Evolutionary conservation across 768 basidiomycete genomes (phyloP), one percentile per base, ranked within the genome.

Genomic region (Serendipita vermifera): DNA sequence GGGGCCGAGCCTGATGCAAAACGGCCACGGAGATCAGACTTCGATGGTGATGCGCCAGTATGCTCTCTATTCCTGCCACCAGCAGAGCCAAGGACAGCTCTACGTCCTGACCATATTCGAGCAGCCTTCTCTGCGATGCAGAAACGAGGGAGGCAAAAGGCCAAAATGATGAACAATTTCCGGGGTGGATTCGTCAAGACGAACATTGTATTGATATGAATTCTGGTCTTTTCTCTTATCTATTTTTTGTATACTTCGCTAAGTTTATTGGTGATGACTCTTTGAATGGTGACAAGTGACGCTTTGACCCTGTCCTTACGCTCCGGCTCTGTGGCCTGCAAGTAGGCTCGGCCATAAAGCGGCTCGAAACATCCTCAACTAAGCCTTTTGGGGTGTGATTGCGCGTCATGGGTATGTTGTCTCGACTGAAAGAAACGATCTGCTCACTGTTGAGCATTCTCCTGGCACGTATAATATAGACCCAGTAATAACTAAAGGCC

Each of bases 71-170:
- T 93, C 68, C 70, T 91, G 31, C 81, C 83, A 2, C 88, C 91
- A 1, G 80, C 85, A 0, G 87, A 90, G 64, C 83, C 87, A 1
- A 72, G 87, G 57, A 87, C 82, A 3, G 79, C 88, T 0, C 69
- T 94, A 41, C 73, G 79, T 24, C 85, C 90, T 0, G 82, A 88
- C 57, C 91, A 94, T 64, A 89, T 94, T 7, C 84, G 89, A 61
- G 89, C 92, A 66, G 92, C 91, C 0, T 94, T 92, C 65, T 73
- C 87, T 2, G 73, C 88, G 58, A 92, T 94, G 84, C 90, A 93
- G 67, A 75, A 81, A 3, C 5, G 27, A 51, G 46, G 46, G n/a
- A 20, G 46, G 22, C 46, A 51, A 51, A 51, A 51, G 46, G 20
- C 46, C 7, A 22, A 31, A 29, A 51, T 51, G 46, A 15, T 51